Percentiles rank a stretch among this genome's conserved stretches.
phyloP scores from a whole-genome alignment of 2,329 filamentous ascomycete species.

The Trichoderma sp. region DNA sequence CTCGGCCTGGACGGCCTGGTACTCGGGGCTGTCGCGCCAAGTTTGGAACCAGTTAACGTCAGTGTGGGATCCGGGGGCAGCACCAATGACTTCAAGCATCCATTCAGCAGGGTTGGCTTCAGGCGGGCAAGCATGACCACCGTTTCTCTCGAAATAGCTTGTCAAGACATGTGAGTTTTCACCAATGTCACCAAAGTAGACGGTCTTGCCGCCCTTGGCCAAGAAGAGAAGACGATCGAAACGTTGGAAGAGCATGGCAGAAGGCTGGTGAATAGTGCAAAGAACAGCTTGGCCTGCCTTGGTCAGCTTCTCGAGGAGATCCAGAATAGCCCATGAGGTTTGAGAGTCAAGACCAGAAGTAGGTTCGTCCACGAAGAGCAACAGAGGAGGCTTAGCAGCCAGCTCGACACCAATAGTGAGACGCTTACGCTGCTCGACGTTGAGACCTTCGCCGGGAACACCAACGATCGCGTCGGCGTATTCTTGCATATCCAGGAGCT shows the following conservation, averaged over 20 bases:
- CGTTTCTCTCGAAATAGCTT: conserved; percentile 76
- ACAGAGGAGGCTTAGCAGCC: conserved; percentile 84
- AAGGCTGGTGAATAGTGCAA: conserved; percentile 98
- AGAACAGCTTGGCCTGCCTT: conserved; percentile 89
- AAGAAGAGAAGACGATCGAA: conserved; percentile 83
- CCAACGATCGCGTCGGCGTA: conserved; percentile 91
- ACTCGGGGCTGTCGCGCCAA: conserved; percentile 64
- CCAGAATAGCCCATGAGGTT: conserved; percentile 89
- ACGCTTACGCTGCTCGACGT: conserved; percentile 72
- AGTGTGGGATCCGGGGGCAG: conserved; percentile 65
- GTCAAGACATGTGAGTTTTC: conserved; percentile 69
- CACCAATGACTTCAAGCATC: conserved; percentile 69
- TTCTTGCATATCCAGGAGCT: conserved; percentile 84
- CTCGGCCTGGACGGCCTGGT: conserved; percentile 58
- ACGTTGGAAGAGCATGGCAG: conserved; percentile 89
- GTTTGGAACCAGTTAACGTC: conserved; percentile 68
- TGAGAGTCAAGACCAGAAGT: conserved; percentile 93
- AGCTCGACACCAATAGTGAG: conserved; percentile 96
- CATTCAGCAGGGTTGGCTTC: conserved; percentile 82
- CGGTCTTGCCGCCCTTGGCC: conserved; percentile 73
- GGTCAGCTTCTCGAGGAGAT: conserved; percentile 85
- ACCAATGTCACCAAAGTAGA: conserved; percentile 83
- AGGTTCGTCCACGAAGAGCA: conserved; percentile 93
- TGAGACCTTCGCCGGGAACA: conserved; percentile 84
- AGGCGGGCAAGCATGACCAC: conserved; percentile 65